Evolutionary conservation across 2,329 filamentous ascomycete genomes (phyloP).

Genomic region (Cercospora nicotianae): DNA sequence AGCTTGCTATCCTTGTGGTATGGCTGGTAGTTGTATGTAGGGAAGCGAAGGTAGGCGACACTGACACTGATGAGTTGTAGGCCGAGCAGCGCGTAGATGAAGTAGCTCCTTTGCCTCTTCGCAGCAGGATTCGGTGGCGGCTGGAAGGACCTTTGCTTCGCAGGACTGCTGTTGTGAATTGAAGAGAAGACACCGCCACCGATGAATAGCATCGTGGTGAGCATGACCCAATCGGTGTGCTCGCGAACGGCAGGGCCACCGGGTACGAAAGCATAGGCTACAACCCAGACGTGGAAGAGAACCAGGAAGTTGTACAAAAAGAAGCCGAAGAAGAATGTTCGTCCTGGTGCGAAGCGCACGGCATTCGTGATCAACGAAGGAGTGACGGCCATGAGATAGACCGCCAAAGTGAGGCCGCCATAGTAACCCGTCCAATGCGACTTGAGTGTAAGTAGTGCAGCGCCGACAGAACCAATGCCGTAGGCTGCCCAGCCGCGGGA

Average conservation of each 20-base stretch:
- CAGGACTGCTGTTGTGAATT: constrained; percentile 47
- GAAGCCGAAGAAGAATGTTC: constrained; percentile 85
- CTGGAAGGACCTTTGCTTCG: constrained; percentile 41
- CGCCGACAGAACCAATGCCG: constrained; percentile 74
- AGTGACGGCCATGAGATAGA: constrained; percentile 79
- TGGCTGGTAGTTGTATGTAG: constrained; percentile 84
- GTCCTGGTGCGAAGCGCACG: constrained; percentile 71
- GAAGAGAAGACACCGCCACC: constrained; percentile 79
- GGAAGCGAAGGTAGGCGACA: constrained; percentile 86
- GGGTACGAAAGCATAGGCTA: constrained; percentile 96
- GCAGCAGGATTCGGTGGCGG: constrained; percentile 48
- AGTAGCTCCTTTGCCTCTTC: constrained; percentile 62
- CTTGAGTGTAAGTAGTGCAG: constrained; percentile 72
- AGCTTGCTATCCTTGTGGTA: constrained; percentile 86
- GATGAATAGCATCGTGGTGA: constrained; percentile 77
- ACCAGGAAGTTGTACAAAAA: constrained; percentile 90
- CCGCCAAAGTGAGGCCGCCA: constrained; percentile 71
- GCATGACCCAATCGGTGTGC: constrained; percentile 95
- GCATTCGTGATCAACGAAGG: constrained; percentile 74
- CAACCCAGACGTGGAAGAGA: constrained; percentile 98
- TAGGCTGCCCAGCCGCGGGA: constrained; percentile 78
- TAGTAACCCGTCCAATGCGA: constrained; percentile 88
- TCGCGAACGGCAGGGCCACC: constrained; percentile 90
- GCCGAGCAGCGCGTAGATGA: constrained; percentile 68
- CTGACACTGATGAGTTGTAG: constrained; percentile 79